A percentile compares a stretch with the other conserved stretches of the same genome.
Conservation (phyloP, 2,329 filamentous ascomycete genomes). For the Microdochium nivale region DNA sequence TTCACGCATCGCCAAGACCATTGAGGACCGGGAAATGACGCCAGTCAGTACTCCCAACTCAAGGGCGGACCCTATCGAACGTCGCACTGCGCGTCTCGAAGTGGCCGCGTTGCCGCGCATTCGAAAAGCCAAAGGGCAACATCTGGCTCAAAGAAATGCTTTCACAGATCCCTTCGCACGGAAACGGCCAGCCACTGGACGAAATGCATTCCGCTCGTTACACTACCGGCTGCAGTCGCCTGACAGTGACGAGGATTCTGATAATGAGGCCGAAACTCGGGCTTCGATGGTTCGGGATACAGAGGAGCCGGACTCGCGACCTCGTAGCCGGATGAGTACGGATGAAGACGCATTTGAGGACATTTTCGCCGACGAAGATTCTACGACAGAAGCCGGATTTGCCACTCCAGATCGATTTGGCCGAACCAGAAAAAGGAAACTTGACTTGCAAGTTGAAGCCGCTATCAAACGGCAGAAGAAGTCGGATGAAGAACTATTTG, state of each 20-base stretch:
- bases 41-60: slow-evolving; percentile 58
- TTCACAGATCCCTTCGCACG: slow-evolving; percentile 62
- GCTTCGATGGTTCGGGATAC: slow-evolving; percentile 62
- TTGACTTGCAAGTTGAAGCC: slow-evolving; percentile 59
- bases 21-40: slow-evolving; percentile 53
- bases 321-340: slow-evolving; percentile 64
- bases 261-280: slow-evolving; percentile 62
- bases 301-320: slow-evolving; percentile 77
- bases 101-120: slow-evolving; percentile 66
- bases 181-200: slow-evolving; percentile 47
- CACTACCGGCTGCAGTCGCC: slow-evolving; percentile 71
- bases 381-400: slow-evolving; percentile 66
- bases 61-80: slow-evolving; percentile 52
- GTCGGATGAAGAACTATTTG: slow-evolving; percentile 69
- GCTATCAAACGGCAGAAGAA: slow-evolving; percentile 76
- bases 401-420: slow-evolving; percentile 46
- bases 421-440: slow-evolving; percentile 62
- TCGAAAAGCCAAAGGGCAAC: slow-evolving; percentile 54
- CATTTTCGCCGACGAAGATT: slow-evolving; percentile 50
- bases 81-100: slow-evolving; percentile 46
- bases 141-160: slow-evolving; percentile 49
- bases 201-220: slow-evolving; percentile 65
- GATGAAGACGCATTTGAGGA: slow-evolving; percentile 48
- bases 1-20: slow-evolving; percentile 40
- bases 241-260: slow-evolving; percentile 77